Conservation (phyloP, 2,329 filamentous ascomycete genomes). For the Dothidotthia symphoricarpi region DNA sequence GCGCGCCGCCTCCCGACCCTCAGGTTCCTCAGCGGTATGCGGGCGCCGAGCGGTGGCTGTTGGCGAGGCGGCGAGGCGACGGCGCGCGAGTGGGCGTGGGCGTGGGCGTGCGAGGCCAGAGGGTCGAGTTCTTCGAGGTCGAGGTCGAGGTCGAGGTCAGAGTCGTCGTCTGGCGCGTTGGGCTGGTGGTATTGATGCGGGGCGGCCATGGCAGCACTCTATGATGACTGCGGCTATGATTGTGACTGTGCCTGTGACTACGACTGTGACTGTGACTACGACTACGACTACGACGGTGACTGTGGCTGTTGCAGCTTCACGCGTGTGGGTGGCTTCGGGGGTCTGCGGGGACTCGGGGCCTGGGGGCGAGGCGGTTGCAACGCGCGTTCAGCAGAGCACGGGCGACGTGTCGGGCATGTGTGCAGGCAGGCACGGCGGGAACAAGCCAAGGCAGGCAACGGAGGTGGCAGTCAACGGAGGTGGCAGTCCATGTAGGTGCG, state of each 20-base stretch:
- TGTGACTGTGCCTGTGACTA: no score
- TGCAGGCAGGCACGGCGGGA: no score
- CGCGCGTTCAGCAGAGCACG: background rate
- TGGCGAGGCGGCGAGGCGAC: slow-evolving; percentile 27
- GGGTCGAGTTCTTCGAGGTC: slow-evolving; percentile 80
- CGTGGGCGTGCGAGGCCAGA: slow-evolving; percentile 28
- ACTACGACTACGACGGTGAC: no score
- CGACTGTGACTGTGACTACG: no score
- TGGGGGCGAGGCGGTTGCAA: background rate
- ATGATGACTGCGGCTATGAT: slow-evolving; percentile 2
- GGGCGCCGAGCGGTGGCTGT: slow-evolving; percentile 46
- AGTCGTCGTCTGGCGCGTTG: slow-evolving; percentile 58
- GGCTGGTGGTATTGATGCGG: slow-evolving; percentile 50
- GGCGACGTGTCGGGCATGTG: no score
- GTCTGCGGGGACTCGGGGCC: slow-evolving; percentile 18
- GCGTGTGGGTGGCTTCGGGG: slow-evolving; percentile 25
- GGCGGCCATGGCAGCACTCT: slow-evolving; percentile 49
- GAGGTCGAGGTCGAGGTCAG: slow-evolving; percentile 72
- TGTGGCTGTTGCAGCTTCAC: slow-evolving; percentile 3
- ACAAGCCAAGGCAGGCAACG: no score
- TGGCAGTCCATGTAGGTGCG: no score
- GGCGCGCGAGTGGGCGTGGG: no score
- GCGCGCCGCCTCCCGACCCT: slow-evolving; percentile 50
- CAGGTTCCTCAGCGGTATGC: slow-evolving; percentile 68
- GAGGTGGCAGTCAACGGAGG: no score